Percentiles rank a stretch among this genome's conserved stretches.
These are phyloP conservation scores for Fraxinus angustifolia DNA, from an alignment of 305 asterid genomes.

Conservation along the genomic window DNA sequence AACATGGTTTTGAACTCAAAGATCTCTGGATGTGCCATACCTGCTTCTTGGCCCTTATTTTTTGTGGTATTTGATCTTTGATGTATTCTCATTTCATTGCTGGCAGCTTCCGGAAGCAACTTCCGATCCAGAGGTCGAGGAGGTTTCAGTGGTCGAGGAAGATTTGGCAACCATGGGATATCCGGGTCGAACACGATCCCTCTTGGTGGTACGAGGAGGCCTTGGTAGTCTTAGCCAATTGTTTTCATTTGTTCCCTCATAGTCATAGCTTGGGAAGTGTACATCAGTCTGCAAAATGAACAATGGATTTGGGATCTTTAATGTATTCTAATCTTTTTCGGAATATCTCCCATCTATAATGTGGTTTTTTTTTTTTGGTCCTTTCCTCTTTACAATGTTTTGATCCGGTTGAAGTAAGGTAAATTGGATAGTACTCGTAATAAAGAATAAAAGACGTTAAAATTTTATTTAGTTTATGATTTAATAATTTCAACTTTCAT, in stretches of 20 bases:
- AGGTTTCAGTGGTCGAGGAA: conserved; percentile 74
- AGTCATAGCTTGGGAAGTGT: neutral
- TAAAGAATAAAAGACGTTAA: neutral
- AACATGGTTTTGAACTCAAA: neutral
- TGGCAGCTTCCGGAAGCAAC: conserved; percentile 58
- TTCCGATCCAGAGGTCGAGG: conserved; percentile 74
- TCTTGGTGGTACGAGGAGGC: conserved; percentile 54
- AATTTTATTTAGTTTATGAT: too few species aligned
- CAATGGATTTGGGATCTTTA: neutral
- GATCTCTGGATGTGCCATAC: neutral
- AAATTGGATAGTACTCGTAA: neutral
- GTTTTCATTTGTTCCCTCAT: neutral
- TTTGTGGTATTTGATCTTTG: neutral
- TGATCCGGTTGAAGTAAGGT: neutral
- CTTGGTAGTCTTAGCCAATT: conserved; percentile 36
- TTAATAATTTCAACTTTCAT: neutral
- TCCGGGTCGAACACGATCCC: conserved; percentile 62
- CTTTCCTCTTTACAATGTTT: neutral
- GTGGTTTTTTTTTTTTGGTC: too few species aligned
- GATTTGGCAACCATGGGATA: conserved; percentile 56
- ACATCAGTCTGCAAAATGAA: neutral
- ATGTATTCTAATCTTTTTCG: neutral
- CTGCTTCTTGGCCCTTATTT: neutral
- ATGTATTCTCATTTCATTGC: neutral
- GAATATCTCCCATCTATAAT: neutral